Conservation (phyloP, 306 rosid species). For the Glycine soja region DNA sequence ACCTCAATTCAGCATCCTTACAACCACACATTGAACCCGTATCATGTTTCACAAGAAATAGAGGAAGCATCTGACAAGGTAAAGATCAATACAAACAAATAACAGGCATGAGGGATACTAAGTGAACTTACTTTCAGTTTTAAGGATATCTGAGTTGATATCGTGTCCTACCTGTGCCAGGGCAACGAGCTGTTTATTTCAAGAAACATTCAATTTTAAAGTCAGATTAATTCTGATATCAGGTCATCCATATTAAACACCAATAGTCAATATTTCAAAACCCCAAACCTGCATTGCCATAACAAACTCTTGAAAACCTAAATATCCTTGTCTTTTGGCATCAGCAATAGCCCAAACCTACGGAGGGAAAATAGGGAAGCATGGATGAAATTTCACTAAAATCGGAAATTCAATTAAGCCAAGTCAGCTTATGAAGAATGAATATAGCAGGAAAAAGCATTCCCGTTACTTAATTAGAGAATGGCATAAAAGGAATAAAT, state of each 20-base stretch:
- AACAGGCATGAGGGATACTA: neutral
- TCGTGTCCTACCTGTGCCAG: conserved; percentile 80
- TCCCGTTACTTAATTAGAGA: neutral
- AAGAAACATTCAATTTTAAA: conserved; percentile 28
- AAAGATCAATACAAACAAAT: conserved; percentile 33
- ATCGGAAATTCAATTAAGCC: conserved; percentile 16
- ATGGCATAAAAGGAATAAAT: neutral
- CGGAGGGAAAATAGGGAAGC: neutral
- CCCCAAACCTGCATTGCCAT: conserved; percentile 83
- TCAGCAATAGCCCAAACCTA: conserved; percentile 89
- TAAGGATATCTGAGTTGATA: conserved; percentile 65
- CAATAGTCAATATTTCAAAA: neutral
- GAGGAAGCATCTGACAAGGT: conserved; percentile 7
- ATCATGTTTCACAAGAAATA: neutral
- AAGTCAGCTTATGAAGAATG: neutral
- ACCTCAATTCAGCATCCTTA: conserved; percentile 24
- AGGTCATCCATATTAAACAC: neutral
- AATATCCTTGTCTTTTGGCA: conserved; percentile 73
- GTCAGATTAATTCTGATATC: conserved; percentile 31
- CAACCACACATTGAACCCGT: neutral
- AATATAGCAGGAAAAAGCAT: neutral
- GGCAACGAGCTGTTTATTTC: conserved; percentile 67
- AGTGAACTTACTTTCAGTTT: conserved; percentile 66
- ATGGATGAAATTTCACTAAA: neutral
- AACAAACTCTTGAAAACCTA: conserved; percentile 77